phyloP scores from a whole-genome alignment of 176 grass and related monocot species.

The Saccharum spontaneum region DNA sequence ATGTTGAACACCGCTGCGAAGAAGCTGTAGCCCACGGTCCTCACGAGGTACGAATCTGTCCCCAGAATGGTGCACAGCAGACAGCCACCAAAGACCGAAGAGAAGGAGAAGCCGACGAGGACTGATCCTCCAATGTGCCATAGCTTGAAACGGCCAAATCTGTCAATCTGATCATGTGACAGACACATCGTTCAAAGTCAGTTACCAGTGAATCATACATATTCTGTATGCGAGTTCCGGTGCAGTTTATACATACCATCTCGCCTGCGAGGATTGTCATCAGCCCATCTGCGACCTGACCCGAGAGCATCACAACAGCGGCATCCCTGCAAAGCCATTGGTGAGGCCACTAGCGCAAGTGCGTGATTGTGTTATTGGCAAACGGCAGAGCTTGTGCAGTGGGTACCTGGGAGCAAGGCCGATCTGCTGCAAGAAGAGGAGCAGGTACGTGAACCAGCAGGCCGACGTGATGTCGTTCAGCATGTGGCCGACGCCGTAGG shows the following conservation, averaged over 20 bases:
- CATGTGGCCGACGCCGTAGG: constrained; percentile 79
- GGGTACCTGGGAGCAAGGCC: constrained; percentile 65
- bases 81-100: constrained; percentile 73
- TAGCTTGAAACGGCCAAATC: constrained; percentile 67
- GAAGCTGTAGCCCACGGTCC: constrained; percentile 63
- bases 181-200: background rate
- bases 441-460: constrained; percentile 79
- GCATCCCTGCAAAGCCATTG: constrained; percentile 42
- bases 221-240: background rate
- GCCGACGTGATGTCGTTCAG: constrained; percentile 80
- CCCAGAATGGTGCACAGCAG: constrained; percentile 60
- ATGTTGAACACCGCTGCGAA: constrained; percentile 73
- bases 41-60: constrained; percentile 51
- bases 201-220: background rate
- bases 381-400: background rate
- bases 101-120: constrained; percentile 67
- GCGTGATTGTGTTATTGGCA: background rate
- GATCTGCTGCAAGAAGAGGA: constrained; percentile 69
- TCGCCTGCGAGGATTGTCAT: constrained; percentile 67
- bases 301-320: constrained; percentile 70
- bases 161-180: constrained; percentile 45
- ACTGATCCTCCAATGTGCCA: constrained; percentile 73
- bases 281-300: constrained; percentile 65
- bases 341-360: background rate
- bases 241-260: constrained; percentile 49